phyloP scores from a whole-genome alignment of 2,329 filamentous ascomycete species.

The Cordyceps militaris region DNA sequence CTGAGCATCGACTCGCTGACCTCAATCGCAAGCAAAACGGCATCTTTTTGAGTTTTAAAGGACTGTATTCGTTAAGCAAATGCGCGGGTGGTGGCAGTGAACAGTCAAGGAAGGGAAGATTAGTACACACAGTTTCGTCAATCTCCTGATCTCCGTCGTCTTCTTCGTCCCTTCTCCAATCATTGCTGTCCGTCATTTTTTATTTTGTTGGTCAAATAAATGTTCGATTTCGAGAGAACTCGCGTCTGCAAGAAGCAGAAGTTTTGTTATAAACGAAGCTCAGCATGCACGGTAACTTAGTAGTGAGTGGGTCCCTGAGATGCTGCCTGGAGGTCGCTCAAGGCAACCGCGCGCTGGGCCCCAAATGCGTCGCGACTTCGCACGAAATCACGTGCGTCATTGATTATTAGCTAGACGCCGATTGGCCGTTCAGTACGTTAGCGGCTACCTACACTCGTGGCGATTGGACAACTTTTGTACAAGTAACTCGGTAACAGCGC shows the following conservation, averaged over 20 bases:
- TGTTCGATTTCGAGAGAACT: not conserved
- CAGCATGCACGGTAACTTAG: not conserved
- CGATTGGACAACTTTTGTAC: no score
- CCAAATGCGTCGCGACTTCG: not conserved
- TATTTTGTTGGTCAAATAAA: not conserved
- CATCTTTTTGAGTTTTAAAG: conserved; percentile 92
- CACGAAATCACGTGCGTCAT: conserved; percentile 11
- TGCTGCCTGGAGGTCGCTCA: conserved; percentile 5
- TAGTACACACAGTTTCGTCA: conserved; percentile 56
- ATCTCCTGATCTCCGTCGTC: conserved; percentile 56
- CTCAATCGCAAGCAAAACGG: conserved; percentile 94
- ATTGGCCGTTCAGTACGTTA: conserved; percentile 5
- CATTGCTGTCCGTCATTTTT: conserved; percentile 29
- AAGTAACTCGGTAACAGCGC: conserved; percentile 7
- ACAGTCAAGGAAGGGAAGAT: not conserved
- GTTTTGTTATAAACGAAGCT: not conserved
- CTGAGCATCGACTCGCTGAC: conserved; percentile 82
- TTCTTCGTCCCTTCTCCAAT: conserved; percentile 48
- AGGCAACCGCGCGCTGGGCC: conserved; percentile 11
- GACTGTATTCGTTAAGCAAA: conserved; percentile 43
- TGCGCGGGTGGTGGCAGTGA: not conserved
- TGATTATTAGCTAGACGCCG: conserved; percentile 1
- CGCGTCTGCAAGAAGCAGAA: not conserved
- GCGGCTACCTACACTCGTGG: not conserved
- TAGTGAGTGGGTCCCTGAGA: conserved; percentile 1